Evolutionary conservation across 2,329 filamentous ascomycete genomes (phyloP), one percentile per base, ranked within the genome.

Genomic region (Fusarium praegraminearum): DNA sequence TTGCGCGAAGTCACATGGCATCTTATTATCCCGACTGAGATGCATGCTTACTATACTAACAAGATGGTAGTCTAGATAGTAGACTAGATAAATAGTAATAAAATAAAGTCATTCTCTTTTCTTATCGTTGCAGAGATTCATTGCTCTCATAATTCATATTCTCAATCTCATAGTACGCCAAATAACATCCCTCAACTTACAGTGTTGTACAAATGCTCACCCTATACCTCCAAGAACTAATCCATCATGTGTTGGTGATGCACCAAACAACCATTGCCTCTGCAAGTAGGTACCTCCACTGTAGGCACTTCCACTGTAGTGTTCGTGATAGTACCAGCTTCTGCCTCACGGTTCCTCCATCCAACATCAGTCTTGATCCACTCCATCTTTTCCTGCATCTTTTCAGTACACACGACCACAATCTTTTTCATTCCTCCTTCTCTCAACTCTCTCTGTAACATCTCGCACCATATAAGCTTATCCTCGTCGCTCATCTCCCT

Each of bases 391-490:
- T 70, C 67, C 50, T 66, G 55, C 32, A 65, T 62, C 62, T 73
- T 76, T 63, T 76, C 75, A 26, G 70, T 69, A 35, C 73, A 75
- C 4, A 73, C 69, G 46, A 78, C 68, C 55, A 69, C 55, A 18
- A 68, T 65, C 16, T 32, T 59, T 22, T 35, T 56, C 7, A 62
- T 20, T 5, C 66, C 71, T 38, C 54, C 67, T 30, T 55, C 62
- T 13, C 68, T 77, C 20, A 82, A 41, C 18, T 73, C 70, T 35
- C 64, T 59, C 61, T 77, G 73, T 35, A 83, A 59, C 22, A 57
- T 56, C 57, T 44, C 53, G 33, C 80, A 82, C 80, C 80, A 83
- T 24, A 65, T 67, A 13, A 80, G 15, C 72, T 80, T 82, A 35
- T 75, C 69, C 16, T 41, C 59, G 7, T 73, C 69, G 8, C 73